These are phyloP conservation scores for Aspergillus amoenus DNA, from an alignment of 2,329 filamentous ascomycete genomes.

Conservation along the genomic window DNA sequence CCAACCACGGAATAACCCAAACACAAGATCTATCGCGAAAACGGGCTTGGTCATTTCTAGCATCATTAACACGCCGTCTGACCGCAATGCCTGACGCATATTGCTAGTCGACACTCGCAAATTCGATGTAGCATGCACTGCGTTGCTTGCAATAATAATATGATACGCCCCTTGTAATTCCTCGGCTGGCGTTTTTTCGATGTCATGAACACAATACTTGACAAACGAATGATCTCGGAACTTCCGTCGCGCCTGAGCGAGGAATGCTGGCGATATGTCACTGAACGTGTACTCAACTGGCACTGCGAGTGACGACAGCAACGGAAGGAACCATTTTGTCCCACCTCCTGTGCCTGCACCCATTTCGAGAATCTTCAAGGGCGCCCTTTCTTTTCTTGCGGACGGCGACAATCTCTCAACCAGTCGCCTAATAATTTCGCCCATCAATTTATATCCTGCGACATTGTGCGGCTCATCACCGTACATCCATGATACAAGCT, in stretches of 20 bases:
- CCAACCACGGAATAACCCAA: conserved; percentile 39
- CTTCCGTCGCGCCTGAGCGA: conserved; percentile 32
- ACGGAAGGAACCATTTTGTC: conserved; percentile 29
- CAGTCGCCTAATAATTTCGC: conserved; percentile 29
- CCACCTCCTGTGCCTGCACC: conserved; percentile 43
- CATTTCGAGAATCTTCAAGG: conserved; percentile 43
- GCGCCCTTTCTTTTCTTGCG: conserved; percentile 16
- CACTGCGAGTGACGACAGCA: conserved; percentile 27
- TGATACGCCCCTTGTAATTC: conserved; percentile 27
- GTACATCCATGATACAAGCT: conserved; percentile 39
- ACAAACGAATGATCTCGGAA: conserved; percentile 30
- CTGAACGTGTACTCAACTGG: conserved; percentile 42
- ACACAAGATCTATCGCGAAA: conserved; percentile 33
- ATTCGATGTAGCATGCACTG: conserved; percentile 37
- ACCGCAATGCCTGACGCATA: conserved; percentile 27
- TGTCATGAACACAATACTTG: conserved; percentile 28
- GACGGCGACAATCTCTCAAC: conserved; percentile 4
- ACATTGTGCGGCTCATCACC: conserved; percentile 37
- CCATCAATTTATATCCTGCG: conserved; percentile 34
- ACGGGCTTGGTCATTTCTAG: conserved; percentile 33
- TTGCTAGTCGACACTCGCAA: conserved; percentile 25
- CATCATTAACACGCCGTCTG: conserved; percentile 33
- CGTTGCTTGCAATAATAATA: conserved; percentile 37
- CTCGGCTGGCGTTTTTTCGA: conserved; percentile 26
- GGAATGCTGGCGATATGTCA: conserved; percentile 38